These are phyloP conservation scores for Gaillardinia entomophila DNA, from an alignment of 805 yeast species.

Conservation along the genomic window DNA sequence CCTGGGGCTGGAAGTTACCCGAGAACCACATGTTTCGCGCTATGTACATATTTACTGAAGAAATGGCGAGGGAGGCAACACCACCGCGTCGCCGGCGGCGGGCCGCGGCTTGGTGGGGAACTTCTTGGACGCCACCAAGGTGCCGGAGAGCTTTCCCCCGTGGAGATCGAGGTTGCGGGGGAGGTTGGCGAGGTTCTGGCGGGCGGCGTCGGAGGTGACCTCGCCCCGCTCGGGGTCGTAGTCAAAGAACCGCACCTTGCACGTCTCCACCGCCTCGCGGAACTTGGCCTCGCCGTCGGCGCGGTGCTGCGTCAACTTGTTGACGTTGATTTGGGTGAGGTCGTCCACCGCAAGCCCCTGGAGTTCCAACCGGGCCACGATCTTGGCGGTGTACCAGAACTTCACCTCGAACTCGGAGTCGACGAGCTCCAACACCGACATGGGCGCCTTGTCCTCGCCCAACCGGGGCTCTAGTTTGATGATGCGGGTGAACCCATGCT, in stretches of 20 bases:
- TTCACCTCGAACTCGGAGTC: conserved; percentile 62
- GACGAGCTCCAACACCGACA: conserved; percentile 81
- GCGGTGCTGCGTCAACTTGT: conserved; percentile 41
- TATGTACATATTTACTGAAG: conserved; percentile 2
- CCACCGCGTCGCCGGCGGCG: conserved; percentile 7
- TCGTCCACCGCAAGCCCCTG: conserved; percentile 49
- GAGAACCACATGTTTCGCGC: conserved; percentile 7
- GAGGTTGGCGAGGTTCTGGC: conserved; percentile 24
- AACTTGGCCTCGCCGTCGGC: conserved; percentile 42
- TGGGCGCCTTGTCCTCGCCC: conserved; percentile 83
- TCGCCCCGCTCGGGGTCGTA: conserved; percentile 24
- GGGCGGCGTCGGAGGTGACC: conserved; percentile 16
- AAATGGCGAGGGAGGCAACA: conserved; percentile 30
- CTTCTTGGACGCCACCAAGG: conserved; percentile 26
- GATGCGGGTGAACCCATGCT: conserved; percentile 83
- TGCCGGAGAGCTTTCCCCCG: conserved; percentile 18
- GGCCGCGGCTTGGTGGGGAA: conserved; percentile 25
- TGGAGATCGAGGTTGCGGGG: conserved; percentile 24
- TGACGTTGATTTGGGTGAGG: conserved; percentile 51
- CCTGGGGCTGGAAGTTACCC: conserved; percentile 30
- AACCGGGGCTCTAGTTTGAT: conserved; percentile 77
- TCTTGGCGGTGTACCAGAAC: conserved; percentile 72
- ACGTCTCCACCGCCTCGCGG: conserved; percentile 16
- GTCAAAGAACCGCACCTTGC: conserved; percentile 31
- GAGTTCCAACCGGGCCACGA: conserved; percentile 72